Conservation (phyloP, 805 yeast species). For the Candida boleticola region DNA sequence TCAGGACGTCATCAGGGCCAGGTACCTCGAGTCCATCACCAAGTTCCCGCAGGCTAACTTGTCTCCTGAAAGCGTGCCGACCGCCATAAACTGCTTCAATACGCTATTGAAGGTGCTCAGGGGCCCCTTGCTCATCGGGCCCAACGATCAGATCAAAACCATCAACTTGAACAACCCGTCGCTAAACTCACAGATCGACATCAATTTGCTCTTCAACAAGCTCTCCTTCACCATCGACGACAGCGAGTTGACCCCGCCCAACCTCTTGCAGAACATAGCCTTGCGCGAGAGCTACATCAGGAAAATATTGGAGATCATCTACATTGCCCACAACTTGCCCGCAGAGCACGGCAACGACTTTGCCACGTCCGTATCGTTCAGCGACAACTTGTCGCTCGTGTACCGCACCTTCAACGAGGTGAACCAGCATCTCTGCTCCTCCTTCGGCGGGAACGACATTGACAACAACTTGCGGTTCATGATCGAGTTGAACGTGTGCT, state of each 20-base stretch:
- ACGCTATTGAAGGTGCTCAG: constrained; percentile 62
- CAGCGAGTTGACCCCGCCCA: constrained; percentile 48
- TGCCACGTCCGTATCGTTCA: constrained; percentile 23
- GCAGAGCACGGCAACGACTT: not conserved
- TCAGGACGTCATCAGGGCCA: constrained; percentile 45
- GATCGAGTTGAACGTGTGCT: constrained; percentile 27
- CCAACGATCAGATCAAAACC: constrained; percentile 49
- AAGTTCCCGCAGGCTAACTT: constrained; percentile 23
- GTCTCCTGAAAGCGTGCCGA: constrained; percentile 41
- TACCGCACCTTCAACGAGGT: constrained; percentile 35
- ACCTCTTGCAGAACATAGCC: constrained; percentile 22
- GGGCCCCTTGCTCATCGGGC: constrained; percentile 56
- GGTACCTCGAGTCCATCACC: constrained; percentile 44
- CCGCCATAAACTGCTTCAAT: constrained; percentile 55
- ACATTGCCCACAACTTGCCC: constrained; percentile 21
- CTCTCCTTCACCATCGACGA: constrained; percentile 41
- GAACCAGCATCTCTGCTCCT: constrained; percentile 32
- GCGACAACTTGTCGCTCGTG: constrained; percentile 31
- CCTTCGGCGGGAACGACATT: constrained; percentile 17
- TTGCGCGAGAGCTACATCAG: constrained; percentile 53
- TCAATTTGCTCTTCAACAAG: constrained; percentile 47
- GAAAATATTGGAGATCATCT: constrained; percentile 52
- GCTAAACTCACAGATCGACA: constrained; percentile 57
- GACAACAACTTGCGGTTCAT: constrained; percentile 25
- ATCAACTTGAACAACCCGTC: constrained; percentile 51